Percentiles rank a stretch among this genome's conserved stretches.
These are phyloP conservation scores for Eremothecium coryli DNA, from an alignment of 1,139 yeast species.

Conservation along the genomic window DNA sequence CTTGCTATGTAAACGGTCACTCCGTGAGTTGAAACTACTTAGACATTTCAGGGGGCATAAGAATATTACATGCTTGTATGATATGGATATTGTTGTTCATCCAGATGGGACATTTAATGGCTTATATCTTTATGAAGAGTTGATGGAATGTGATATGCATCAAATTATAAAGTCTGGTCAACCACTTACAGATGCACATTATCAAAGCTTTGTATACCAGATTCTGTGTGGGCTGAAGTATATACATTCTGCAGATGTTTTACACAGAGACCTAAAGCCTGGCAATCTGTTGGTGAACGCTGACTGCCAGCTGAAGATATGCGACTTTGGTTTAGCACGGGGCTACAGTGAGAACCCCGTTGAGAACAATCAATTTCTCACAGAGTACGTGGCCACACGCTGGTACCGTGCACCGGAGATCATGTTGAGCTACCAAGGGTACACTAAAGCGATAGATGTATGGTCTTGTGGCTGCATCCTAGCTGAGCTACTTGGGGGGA, in stretches of 20 bases:
- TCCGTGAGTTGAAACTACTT: constrained; percentile 77
- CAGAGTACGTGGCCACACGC: constrained; percentile 95
- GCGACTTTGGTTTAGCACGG: constrained; percentile 94
- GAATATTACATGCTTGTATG: constrained; percentile 88
- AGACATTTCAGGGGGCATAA: constrained; percentile 90
- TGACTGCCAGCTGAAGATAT: constrained; percentile 90
- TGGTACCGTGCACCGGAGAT: constrained; percentile 99
- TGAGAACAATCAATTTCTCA: constrained; percentile 80
- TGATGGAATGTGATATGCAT: constrained; percentile 98
- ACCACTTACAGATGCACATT: constrained; percentile 89
- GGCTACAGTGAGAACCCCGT: constrained; percentile 84
- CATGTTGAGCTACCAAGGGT: constrained; percentile 85
- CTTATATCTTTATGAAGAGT: constrained; percentile 81
- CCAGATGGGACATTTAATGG: constrained; percentile 66
- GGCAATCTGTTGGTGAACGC: constrained; percentile 89
- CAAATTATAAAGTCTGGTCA: constrained; percentile 92
- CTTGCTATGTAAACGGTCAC: constrained; percentile 78
- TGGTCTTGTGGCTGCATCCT: constrained; percentile 98
- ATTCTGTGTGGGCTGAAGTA: constrained; percentile 86
- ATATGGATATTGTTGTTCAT: constrained; percentile 66
- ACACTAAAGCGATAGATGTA: constrained; percentile 89
- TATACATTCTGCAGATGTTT: constrained; percentile 91
- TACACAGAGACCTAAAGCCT: constrained; percentile 91
- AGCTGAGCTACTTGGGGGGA: constrained; percentile 87
- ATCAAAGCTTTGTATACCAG: constrained; percentile 87